Evolutionary conservation across 129 eudicot species (phyloP), one percentile per base, ranked within the genome.

Genomic region (Artemisia annua): DNA sequence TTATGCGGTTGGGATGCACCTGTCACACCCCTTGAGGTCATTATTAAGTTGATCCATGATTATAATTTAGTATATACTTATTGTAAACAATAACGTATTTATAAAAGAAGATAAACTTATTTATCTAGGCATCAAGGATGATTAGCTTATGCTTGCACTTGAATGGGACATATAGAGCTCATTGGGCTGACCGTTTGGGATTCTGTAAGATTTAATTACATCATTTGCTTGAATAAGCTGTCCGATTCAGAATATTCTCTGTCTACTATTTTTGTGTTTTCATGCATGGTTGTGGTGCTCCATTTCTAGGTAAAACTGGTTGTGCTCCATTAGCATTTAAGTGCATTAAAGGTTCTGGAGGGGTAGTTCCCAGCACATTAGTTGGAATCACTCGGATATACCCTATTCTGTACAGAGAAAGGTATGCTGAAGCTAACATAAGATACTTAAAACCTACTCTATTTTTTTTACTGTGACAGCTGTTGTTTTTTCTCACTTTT

Each of bases 111-210:
- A 63, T 13, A 57, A 63, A 72, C 69, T 74, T 63, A 26, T 78
- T 76, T 35, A 12, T 26, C 68, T 51, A 94, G 98, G 96, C 88
- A 72, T 84, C 91, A 28, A 28, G 55, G 50, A 74, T 80, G 30
- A 70, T 86, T 61, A 84, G 82, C 82, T 81, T 94, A 75, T 72
- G 75, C 67, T 69, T 94, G 84, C 91, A 94, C 84, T 76, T 85
- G 22, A 94, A 94, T 81, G 98, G 98, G 73, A 94, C 96, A 12
- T 94, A 94, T 73, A 88, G 96, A 87, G 91, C 91, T 84, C 88
- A 89, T 18, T 94, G 98, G 98, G 93, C 96, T 77, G 96, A 86
- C 48, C 89, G 97, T 53, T 83, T 94, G 79, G 98, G 98, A 67
- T 88, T 94, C 71, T 86, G 98, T 94, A 83, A 90, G 97, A 73